Evolutionary conservation across 179 eudicot genomes (phyloP).

Genomic region (Beta macrorhiza): DNA sequence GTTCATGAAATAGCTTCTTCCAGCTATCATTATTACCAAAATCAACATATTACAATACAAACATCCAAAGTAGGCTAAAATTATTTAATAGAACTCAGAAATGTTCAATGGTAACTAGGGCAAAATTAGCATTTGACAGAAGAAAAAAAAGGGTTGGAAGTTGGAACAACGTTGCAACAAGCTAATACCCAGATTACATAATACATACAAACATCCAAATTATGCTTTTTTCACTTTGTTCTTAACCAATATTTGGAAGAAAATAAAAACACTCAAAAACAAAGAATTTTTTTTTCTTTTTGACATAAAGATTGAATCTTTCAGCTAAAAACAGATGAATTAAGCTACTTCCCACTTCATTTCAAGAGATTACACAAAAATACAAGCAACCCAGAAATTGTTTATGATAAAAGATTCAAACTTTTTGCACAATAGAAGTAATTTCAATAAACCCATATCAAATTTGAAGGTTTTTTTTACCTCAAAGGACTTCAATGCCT

Average conservation of each 20-base stretch:
- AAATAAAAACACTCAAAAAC: too few species aligned
- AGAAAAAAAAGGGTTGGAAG: too few species aligned
- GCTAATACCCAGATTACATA: not conserved
- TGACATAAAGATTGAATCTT: constrained; percentile 9
- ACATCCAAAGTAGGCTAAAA: not conserved
- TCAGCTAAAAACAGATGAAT: not conserved
- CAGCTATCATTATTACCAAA: not conserved
- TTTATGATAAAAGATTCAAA: constrained; percentile 12
- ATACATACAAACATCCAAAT: not conserved
- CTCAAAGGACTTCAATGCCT: constrained; percentile 30
- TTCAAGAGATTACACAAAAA: too few species aligned
- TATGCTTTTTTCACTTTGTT: not conserved
- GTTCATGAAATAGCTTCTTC: not conserved
- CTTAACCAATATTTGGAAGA: not conserved
- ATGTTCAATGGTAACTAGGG: too few species aligned
- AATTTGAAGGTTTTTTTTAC: constrained; percentile 1
- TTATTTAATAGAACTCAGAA: not conserved
- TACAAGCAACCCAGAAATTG: not conserved
- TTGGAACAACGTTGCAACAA: not conserved
- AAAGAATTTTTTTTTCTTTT: too few species aligned
- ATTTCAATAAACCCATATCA: not conserved
- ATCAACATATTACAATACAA: not conserved
- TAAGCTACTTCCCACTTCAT: not conserved
- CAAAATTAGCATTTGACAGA: not conserved
- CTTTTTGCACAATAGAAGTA: not conserved